Percentiles rank a stretch among this genome's conserved stretches.
Conservation (phyloP, 2,329 filamentous ascomycete genomes). For the Arthrobotrys sinensis region DNA sequence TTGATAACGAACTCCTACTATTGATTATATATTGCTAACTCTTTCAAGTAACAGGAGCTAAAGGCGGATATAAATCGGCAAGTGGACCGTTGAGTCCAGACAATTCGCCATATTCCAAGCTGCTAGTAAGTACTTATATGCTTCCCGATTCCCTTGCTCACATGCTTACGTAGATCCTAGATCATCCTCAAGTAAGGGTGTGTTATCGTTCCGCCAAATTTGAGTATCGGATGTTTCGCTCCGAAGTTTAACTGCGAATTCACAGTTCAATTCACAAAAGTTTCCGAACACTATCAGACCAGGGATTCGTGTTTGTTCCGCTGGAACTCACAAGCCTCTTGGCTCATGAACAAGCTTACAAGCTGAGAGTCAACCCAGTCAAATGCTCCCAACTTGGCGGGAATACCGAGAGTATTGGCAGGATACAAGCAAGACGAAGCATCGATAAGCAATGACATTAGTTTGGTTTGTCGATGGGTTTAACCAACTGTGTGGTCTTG, state of each 20-base stretch:
- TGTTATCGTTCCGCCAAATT: conserved; percentile 15
- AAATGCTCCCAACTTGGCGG: conserved; percentile 39
- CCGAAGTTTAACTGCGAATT: not conserved
- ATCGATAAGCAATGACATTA: conserved; percentile 44
- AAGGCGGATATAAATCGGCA: conserved; percentile 19
- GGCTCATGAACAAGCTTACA: conserved; percentile 30
- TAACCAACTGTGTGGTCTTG: conserved; percentile 36
- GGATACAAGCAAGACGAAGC: conserved; percentile 56
- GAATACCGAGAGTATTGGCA: conserved; percentile 39
- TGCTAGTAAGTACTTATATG: conserved; percentile 4
- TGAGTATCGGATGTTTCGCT: not conserved
- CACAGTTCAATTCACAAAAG: not conserved
- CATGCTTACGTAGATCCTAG: conserved; percentile 44
- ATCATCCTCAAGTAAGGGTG: conserved; percentile 9
- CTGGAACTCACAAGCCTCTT: conserved; percentile 45
- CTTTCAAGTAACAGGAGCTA: conserved; percentile 9
- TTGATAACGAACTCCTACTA: conserved; percentile 2
- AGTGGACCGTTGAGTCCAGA: conserved; percentile 5
- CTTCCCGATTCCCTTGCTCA: not conserved
- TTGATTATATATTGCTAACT: conserved; percentile 5
- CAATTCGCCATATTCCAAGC: not conserved
- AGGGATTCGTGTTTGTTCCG: not conserved
- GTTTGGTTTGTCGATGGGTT: conserved; percentile 30
- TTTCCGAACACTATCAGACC: too few species aligned
- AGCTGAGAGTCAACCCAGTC: conserved; percentile 26